A percentile compares a stretch with the other conserved stretches of the same genome.
These are phyloP conservation scores for Colletotrichum tamarilloi DNA, from an alignment of 2,329 filamentous ascomycete genomes.

Conservation along the genomic window DNA sequence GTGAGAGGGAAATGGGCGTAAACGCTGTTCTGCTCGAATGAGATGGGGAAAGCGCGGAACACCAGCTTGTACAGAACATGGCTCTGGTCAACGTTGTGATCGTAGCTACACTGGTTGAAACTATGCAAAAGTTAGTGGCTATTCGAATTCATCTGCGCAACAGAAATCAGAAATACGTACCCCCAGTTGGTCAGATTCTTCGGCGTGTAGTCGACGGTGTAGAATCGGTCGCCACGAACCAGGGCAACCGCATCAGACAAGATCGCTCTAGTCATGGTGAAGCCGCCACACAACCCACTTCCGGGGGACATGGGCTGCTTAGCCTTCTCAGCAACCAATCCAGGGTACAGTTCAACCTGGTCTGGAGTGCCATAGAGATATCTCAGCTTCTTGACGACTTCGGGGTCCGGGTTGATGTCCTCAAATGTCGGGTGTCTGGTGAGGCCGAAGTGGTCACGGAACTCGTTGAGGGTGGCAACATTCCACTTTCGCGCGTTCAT, in stretches of 20 bases:
- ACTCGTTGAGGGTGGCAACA: conserved; percentile 70
- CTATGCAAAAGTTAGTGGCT: background rate
- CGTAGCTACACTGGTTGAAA: conserved; percentile 62
- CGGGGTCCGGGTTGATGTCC: conserved; percentile 66
- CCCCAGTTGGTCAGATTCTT: conserved; percentile 76
- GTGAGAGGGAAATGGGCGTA: conserved; percentile 69
- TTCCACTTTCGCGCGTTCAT: conserved; percentile 69
- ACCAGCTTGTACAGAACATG: conserved; percentile 76
- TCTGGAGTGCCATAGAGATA: conserved; percentile 70
- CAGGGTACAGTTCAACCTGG: conserved; percentile 71
- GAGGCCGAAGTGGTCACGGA: conserved; percentile 69
- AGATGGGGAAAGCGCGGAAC: conserved; percentile 70
- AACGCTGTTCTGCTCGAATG: conserved; percentile 71
- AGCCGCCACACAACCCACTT: conserved; percentile 60
- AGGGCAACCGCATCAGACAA: conserved; percentile 72
- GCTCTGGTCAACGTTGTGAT: conserved; percentile 69
- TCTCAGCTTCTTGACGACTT: conserved; percentile 61
- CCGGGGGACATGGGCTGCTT: conserved; percentile 62
- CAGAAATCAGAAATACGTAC: conserved; percentile 43
- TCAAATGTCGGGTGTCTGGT: conserved; percentile 67
- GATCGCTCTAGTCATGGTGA: conserved; percentile 61
- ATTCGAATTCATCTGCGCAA: background rate
- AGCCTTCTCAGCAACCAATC: conserved; percentile 48
- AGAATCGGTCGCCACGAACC: conserved; percentile 73
- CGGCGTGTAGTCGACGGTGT: conserved; percentile 69